Conservation (phyloP, 2,329 filamentous ascomycete genomes). For the Ophiostoma populinum region DNA sequence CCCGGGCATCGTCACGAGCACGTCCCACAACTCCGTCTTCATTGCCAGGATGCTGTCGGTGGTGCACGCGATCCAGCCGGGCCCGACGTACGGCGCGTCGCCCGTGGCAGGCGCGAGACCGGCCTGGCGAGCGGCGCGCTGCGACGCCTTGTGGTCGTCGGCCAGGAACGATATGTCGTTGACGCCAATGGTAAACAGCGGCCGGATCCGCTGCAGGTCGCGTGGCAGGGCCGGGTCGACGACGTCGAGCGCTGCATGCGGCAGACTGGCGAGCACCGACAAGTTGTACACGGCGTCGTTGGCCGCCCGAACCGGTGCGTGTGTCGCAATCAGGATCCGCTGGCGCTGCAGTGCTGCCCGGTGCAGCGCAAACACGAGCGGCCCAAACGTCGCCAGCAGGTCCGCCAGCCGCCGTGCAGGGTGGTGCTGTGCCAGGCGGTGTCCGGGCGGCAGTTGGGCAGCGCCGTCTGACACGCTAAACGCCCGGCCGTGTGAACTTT, state of each 20-base stretch:
- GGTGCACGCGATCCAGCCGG: slow-evolving; percentile 85
- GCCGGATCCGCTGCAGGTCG: slow-evolving; percentile 43
- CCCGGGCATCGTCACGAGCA: slow-evolving; percentile 68
- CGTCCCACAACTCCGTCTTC: slow-evolving; percentile 76
- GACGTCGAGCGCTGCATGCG: slow-evolving; percentile 51
- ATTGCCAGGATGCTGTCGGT: slow-evolving; percentile 84
- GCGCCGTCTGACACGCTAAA: slow-evolving; percentile 41
- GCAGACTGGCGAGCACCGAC: slow-evolving; percentile 82
- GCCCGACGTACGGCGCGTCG: slow-evolving; percentile 24
- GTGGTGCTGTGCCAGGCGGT: slow-evolving; percentile 60
- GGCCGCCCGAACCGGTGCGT: slow-evolving; percentile 66
- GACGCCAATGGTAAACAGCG: slow-evolving; percentile 85
- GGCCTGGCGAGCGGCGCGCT: slow-evolving; percentile 14
- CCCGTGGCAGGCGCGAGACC: slow-evolving; percentile 16
- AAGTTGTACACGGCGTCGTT: slow-evolving; percentile 88
- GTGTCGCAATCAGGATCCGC: slow-evolving; percentile 71
- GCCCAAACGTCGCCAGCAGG: slow-evolving; percentile 71
- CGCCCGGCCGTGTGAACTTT: too few species aligned
- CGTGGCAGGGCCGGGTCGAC: slow-evolving; percentile 42
- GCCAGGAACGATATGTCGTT: slow-evolving; percentile 75
- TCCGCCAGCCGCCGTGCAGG: slow-evolving; percentile 68
- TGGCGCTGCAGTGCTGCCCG: slow-evolving; percentile 74
- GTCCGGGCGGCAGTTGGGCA: slow-evolving; percentile 38
- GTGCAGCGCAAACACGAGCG: slow-evolving; percentile 80
- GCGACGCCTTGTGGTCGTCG: slow-evolving; percentile 35